Evolutionary conservation across 1,284 basidiomycete species (phyloP).

Genomic region (Papiliotrema fonsecae): DNA sequence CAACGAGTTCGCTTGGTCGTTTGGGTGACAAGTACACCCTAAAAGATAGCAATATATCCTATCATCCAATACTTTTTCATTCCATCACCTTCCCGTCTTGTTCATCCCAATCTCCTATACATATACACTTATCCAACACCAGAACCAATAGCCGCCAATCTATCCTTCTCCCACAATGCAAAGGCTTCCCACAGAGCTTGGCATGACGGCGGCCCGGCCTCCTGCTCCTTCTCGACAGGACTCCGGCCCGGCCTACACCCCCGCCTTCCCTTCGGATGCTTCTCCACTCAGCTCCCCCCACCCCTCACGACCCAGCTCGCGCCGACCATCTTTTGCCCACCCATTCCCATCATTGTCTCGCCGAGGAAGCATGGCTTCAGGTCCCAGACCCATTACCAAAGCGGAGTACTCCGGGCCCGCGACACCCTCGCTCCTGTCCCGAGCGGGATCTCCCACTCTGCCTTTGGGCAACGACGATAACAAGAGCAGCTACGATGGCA

Average conservation of each 20-base stretch:
- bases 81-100: too few relatives aligned
- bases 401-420: constrained; percentile 36
- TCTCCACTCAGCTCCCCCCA: constrained; percentile 19
- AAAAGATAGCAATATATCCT: background rate
- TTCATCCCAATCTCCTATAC: background rate
- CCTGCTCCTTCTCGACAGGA: background rate
- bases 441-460: constrained; percentile 45
- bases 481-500: background rate
- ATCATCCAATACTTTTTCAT: background rate
- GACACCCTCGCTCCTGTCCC: constrained; percentile 43
- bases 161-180: too few relatives aligned
- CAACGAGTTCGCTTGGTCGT: too few relatives aligned
- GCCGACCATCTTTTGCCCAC: constrained; percentile 19
- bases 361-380: constrained; percentile 5
- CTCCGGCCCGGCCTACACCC: constrained; percentile 10
- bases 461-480: constrained; percentile 31
- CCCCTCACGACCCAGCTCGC: constrained; percentile 17
- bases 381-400: constrained; percentile 35
- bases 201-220: background rate
- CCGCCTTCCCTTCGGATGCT: constrained; percentile 17
- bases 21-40: too few relatives aligned
- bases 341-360: constrained; percentile 10
- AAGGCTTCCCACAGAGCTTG: background rate
- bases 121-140: too few relatives aligned
- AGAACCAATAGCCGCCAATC: too few relatives aligned